Conservation (phyloP, 2,329 filamentous ascomycete genomes). For the Penicillium sp. region DNA sequence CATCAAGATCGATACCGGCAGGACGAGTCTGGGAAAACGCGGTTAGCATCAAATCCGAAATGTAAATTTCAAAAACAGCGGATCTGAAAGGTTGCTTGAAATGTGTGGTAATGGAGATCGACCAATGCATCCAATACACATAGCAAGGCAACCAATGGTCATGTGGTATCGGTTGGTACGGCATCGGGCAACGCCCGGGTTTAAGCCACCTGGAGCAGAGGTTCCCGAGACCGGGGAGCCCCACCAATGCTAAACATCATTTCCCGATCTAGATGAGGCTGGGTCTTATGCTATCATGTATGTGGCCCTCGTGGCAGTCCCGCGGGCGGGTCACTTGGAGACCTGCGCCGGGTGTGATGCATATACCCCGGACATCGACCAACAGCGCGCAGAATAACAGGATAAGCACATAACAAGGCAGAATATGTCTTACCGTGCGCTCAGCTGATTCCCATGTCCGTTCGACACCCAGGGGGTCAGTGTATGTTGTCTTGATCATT, state of each 20-base stretch:
- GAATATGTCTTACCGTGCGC: conserved; percentile 35
- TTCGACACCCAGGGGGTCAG: conserved; percentile 43
- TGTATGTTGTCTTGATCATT: conserved; percentile 44
- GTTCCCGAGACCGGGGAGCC: not conserved
- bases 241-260: not conserved
- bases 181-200: not conserved
- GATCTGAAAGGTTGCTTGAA: not conserved
- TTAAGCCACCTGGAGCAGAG: not conserved
- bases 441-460: conserved; percentile 48
- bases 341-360: not conserved
- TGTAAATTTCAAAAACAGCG: not conserved
- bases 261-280: not conserved
- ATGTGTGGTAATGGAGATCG: not conserved
- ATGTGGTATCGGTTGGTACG: not conserved
- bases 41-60: conserved; percentile 11
- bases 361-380: not conserved
- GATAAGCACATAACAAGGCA: not conserved
- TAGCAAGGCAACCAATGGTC: not conserved
- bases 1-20: conserved; percentile 54
- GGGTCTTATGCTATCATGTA: not conserved
- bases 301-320: not conserved
- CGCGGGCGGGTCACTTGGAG: not conserved
- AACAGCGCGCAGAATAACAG: not conserved
- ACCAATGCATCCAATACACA: not conserved
- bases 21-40: conserved; percentile 39